Conservation (phyloP, 208 protist genomes). For the Crithidia expoeki region DNA sequence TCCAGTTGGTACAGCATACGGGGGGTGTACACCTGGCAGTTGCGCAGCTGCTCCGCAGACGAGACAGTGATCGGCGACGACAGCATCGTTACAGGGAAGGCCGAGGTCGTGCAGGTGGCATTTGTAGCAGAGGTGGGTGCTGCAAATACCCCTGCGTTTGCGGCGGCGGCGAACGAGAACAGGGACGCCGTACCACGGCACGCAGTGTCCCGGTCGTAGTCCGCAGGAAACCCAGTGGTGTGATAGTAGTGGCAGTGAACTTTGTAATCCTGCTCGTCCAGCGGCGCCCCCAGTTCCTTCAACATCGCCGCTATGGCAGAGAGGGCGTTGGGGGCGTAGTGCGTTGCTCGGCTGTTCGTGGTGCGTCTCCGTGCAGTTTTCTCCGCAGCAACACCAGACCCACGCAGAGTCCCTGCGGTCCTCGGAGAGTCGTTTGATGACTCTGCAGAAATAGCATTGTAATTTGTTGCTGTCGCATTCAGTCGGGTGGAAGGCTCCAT, state of each 20-base stretch:
- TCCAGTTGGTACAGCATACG: slow-evolving; percentile 36
- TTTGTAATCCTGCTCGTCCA: slow-evolving; percentile 11
- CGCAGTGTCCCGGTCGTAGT: neutral
- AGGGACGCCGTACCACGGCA: neutral
- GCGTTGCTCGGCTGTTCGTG: neutral
- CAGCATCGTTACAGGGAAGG: neutral
- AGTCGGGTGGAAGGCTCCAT: too few species aligned
- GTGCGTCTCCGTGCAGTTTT: neutral
- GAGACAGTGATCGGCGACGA: slow-evolving; percentile 16
- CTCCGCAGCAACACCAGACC: too few species aligned
- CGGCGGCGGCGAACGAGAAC: neutral
- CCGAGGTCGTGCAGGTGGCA: neutral
- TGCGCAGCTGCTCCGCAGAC: slow-evolving; percentile 24
- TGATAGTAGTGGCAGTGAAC: slow-evolving; percentile 13
- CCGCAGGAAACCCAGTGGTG: neutral
- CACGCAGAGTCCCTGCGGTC: neutral
- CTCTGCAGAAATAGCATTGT: neutral
- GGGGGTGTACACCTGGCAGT: slow-evolving; percentile 37
- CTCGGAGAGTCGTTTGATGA: neutral
- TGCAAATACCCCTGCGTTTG: too few species aligned
- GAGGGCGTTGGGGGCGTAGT: slow-evolving; percentile 10
- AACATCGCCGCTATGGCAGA: slow-evolving; percentile 24
- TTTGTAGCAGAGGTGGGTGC: neutral
- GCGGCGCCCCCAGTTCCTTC: slow-evolving; percentile 5
- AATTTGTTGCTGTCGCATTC: neutral